Evolutionary conservation across 2,329 filamentous ascomycete genomes (phyloP), one percentile per base, ranked within the genome.

Genomic region (Sordariomycetes sp.): DNA sequence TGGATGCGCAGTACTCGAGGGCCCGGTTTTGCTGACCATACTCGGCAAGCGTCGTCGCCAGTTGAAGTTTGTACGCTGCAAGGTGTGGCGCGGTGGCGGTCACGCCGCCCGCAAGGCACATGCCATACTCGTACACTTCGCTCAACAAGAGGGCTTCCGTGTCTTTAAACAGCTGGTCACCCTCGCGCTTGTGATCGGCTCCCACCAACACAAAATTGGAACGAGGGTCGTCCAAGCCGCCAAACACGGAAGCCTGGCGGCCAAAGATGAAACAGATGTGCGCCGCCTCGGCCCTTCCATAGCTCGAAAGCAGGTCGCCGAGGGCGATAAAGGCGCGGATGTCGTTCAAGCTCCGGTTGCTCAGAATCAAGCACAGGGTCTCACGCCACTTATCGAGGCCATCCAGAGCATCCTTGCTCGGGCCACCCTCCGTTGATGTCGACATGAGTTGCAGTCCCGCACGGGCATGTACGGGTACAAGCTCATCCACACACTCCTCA

Each of bases 251-350:
- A 22, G 82, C 75, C 25, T 77, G 79, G 52, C 88, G 82, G 14
- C 90, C 90, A 69, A 99, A 96, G 20, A 99, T 78, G 74, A 88
- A 96, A 76, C 95, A 99, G 53, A 94, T 87, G 63, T 97, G 94
- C 25, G 93, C 91, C 22, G 95, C 95, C 70, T 97, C 93, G 12
- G 88, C 84, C 61, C 95, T 82, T 43, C 90, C 89, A 69, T 99
- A 99, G 52, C 88, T 85, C 14, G 87, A 83, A 18, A 99, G 76
- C 12, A 99, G 78, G 61, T 84, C 88, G 16, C 93, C 93, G 32
- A 99, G 79, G 0, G 90, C 85, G 58, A 88, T 79, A 32, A 99
- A 74, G 6, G 91, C 91, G 59, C 85, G 82, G 11, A 81, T 79
- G 70, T 99, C 94, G 32, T 89, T 87, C 2, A 80, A 72, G 61